Evolutionary conservation across 2,329 filamentous ascomycete genomes (phyloP).

Genomic region (Cordyceps cicadae): DNA sequence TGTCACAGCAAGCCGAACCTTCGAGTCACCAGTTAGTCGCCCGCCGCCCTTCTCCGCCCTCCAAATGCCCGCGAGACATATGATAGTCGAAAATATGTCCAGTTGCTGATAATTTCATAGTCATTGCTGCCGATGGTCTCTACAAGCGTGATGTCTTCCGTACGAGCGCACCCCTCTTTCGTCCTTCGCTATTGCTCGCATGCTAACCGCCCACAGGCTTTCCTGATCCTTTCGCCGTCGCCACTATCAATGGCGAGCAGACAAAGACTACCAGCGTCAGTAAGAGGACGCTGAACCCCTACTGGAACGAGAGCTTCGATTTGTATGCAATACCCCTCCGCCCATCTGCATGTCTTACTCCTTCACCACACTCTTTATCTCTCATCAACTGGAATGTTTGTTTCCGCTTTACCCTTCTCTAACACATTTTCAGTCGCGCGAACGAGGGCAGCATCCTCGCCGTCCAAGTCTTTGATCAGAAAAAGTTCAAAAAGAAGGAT

Average conservation of each 20-base stretch:
- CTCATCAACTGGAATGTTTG: neutral
- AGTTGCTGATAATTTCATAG: constrained; percentile 45
- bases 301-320: constrained; percentile 99
- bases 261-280: constrained; percentile 96
- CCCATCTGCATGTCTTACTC: neutral
- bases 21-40: constrained; percentile 75
- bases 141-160: constrained; percentile 99
- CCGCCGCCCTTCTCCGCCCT: constrained; percentile 6
- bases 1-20: constrained; percentile 67
- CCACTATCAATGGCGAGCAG: constrained; percentile 94
- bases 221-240: constrained; percentile 94
- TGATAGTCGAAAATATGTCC: constrained; percentile 9
- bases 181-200: constrained; percentile 20
- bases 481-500: constrained; percentile 99
- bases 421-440: constrained; percentile 54
- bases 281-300: constrained; percentile 97
- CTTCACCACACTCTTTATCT: neutral
- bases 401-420: constrained; percentile 2
- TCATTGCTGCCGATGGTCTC: constrained; percentile 95
- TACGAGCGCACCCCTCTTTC: constrained; percentile 39
- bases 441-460: constrained; percentile 95
- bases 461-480: constrained; percentile 98
- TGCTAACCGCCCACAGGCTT: constrained; percentile 57
- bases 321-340: constrained; percentile 55
- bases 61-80: neutral